Evolutionary conservation across 2,329 filamentous ascomycete species (phyloP).

Genomic region (Neopestalotiopsis sp.): DNA sequence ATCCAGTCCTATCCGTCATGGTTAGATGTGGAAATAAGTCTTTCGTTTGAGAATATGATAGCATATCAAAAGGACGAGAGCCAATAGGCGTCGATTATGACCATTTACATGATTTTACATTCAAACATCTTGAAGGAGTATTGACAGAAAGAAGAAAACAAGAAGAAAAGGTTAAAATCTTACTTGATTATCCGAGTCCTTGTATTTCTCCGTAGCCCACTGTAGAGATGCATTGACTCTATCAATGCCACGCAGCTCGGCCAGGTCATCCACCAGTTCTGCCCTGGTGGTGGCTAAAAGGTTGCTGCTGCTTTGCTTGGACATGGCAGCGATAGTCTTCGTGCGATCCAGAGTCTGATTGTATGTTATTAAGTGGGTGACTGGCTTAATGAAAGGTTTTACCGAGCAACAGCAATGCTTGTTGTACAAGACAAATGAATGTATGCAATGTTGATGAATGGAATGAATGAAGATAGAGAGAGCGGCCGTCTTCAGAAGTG

Average conservation of each 20-base stretch:
- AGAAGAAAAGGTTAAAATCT: rapidly evolving
- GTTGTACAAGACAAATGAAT: neutral
- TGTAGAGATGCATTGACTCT: neutral
- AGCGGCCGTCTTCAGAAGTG: too few species aligned
- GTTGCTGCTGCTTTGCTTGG: neutral
- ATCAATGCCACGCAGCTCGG: neutral
- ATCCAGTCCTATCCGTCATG: slow-evolving; percentile 48
- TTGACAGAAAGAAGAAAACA: neutral
- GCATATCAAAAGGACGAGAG: too few species aligned
- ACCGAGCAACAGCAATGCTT: neutral
- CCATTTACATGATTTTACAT: too few species aligned
- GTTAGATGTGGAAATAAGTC: neutral
- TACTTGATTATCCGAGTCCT: neutral
- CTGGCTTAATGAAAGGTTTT: too few species aligned
- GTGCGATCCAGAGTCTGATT: too few species aligned
- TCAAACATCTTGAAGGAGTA: too few species aligned
- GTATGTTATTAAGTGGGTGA: too few species aligned
- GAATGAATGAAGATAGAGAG: neutral
- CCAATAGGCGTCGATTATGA: too few species aligned
- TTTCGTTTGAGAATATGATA: too few species aligned
- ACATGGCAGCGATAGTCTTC: neutral
- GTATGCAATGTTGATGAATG: neutral
- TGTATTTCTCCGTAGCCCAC: neutral
- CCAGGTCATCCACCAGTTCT: neutral
- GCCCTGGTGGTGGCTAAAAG: neutral